These are phyloP conservation scores for Fusarium sp. DNA, from an alignment of 2,329 filamentous ascomycete genomes.

Conservation along the genomic window DNA sequence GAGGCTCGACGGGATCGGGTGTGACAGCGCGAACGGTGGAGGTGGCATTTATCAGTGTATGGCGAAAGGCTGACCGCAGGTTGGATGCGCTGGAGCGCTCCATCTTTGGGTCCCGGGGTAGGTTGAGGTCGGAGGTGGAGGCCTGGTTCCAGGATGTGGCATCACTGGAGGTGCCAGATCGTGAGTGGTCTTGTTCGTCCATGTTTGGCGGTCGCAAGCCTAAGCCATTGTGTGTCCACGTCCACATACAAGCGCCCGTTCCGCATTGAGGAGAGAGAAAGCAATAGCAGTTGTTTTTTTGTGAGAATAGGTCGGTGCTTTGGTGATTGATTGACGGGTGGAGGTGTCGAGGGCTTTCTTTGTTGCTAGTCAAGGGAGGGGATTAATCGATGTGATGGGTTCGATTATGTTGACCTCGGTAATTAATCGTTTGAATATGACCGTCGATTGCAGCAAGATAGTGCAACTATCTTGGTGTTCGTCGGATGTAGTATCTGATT, in stretches of 20 bases:
- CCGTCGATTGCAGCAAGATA: background rate
- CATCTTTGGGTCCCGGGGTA: slow-evolving; percentile 44
- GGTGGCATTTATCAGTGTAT: slow-evolving; percentile 45
- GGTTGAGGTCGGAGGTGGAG: slow-evolving; percentile 43
- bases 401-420: background rate
- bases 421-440: background rate
- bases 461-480: slow-evolving; percentile 8
- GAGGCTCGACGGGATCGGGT: slow-evolving; percentile 63
- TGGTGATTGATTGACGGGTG: background rate
- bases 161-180: slow-evolving; percentile 49
- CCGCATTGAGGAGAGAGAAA: slow-evolving; percentile 45
- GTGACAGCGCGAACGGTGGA: slow-evolving; percentile 72
- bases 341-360: slow-evolving; percentile 17
- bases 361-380: slow-evolving; percentile 4
- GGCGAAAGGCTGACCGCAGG: slow-evolving; percentile 48
- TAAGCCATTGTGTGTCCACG: slow-evolving; percentile 56
- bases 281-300: slow-evolving; percentile 8
- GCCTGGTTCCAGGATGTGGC: slow-evolving; percentile 47
- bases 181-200: slow-evolving; percentile 54
- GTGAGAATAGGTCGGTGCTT: slow-evolving; percentile 6
- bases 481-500: slow-evolving; percentile 7
- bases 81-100: slow-evolving; percentile 50
- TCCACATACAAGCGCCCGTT: slow-evolving; percentile 49
- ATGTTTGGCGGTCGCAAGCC: slow-evolving; percentile 57
- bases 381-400: background rate